Conservation (phyloP, 2,329 filamentous ascomycete genomes). For the Claviceps quebecensis region DNA sequence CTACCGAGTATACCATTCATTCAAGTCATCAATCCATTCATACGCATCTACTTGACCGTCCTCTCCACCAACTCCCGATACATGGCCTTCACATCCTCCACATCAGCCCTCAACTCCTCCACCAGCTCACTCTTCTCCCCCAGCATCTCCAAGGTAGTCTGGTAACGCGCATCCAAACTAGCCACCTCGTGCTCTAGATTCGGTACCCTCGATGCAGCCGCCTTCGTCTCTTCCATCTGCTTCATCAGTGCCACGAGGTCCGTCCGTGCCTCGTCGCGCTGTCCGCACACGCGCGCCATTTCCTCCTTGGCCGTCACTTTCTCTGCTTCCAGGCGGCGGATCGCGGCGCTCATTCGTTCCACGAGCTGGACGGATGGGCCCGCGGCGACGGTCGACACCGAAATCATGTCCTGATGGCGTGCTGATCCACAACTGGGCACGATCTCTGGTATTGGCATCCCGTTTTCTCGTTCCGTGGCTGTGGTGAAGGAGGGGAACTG, state of each 20-base stretch:
- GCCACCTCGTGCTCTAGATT: slow-evolving; percentile 54
- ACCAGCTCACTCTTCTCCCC: slow-evolving; percentile 95
- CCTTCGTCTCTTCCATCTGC: slow-evolving; percentile 60
- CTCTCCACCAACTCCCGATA: slow-evolving; percentile 85
- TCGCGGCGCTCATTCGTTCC: slow-evolving; percentile 87
- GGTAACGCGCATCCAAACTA: slow-evolving; percentile 62
- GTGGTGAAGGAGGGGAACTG: slow-evolving; percentile 21
- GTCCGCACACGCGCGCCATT: slow-evolving; percentile 60
- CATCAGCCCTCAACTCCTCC: slow-evolving; percentile 78
- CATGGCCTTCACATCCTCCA: slow-evolving; percentile 88
- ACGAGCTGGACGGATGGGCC: slow-evolving; percentile 91
- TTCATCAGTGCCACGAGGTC: slow-evolving; percentile 88
- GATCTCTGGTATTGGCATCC: slow-evolving; percentile 14
- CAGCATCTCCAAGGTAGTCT: slow-evolving; percentile 84
- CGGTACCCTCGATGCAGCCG: slow-evolving; percentile 43
- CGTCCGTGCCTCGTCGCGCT: slow-evolving; percentile 80
- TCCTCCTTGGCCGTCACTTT: slow-evolving; percentile 85
- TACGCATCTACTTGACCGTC: slow-evolving; percentile 48
- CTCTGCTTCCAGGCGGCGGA: slow-evolving; percentile 80
- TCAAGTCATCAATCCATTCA: neutral
- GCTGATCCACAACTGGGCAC: slow-evolving; percentile 31
- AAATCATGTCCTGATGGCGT: slow-evolving; percentile 70
- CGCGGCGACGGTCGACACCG: slow-evolving; percentile 76
- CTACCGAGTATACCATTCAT: too few relatives aligned
- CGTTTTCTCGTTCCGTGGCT: slow-evolving; percentile 35